Conservation (phyloP, 768 basidiomycete species). For the Amanita rimosa region DNA sequence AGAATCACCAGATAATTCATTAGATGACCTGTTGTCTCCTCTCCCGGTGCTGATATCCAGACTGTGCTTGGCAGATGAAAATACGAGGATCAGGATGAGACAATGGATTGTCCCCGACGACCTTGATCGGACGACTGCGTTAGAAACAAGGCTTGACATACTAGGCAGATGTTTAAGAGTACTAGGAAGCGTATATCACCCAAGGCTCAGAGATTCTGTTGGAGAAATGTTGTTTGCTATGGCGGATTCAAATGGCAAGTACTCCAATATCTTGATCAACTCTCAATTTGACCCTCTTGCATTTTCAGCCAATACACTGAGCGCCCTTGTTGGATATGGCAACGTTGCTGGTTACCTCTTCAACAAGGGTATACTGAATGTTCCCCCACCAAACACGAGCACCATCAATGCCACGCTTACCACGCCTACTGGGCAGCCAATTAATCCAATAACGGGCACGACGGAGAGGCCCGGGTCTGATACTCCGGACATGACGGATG, state of each 20-base stretch:
- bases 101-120: conserved; percentile 66
- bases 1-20: conserved; percentile 37
- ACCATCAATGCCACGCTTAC: conserved; percentile 22
- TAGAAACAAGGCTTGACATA: conserved; percentile 64
- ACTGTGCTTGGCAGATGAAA: conserved; percentile 54
- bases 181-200: conserved; percentile 63
- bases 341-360: conserved; percentile 93
- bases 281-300: background rate
- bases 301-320: conserved; percentile 48
- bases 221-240: conserved; percentile 85
- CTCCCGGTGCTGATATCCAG: conserved; percentile 66
- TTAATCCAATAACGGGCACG: conserved; percentile 87
- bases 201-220: conserved; percentile 58
- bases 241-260: conserved; percentile 60
- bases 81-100: conserved; percentile 41
- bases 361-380: conserved; percentile 73
- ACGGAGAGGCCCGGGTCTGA: conserved; percentile 29
- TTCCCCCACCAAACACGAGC: conserved; percentile 30
- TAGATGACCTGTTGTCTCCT: conserved; percentile 76
- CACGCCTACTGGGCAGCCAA: conserved; percentile 28
- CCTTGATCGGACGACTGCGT: conserved; percentile 65
- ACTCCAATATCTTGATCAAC: background rate
- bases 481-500: conserved; percentile 69
- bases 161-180: conserved; percentile 76
- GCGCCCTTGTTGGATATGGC: conserved; percentile 84